Percentiles rank a stretch among this genome's conserved stretches.
Conservation (phyloP, 1,284 basidiomycete genomes). For the Leccinum holopus region DNA sequence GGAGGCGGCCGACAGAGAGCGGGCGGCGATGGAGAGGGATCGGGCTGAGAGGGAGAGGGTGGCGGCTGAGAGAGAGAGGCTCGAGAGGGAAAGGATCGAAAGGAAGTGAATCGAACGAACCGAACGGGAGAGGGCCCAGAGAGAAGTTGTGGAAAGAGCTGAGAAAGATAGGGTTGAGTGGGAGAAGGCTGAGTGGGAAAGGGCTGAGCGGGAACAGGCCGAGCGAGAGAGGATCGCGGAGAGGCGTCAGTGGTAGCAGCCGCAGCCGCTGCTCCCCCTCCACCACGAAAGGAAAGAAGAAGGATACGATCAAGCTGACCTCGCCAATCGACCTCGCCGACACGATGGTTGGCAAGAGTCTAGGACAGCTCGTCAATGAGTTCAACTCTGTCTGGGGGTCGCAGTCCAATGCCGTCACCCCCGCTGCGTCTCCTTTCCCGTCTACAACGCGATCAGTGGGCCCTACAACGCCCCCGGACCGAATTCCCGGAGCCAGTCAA, state of each 20-base stretch:
- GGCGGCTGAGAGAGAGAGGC: constrained; percentile 12
- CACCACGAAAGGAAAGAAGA: too few relatives aligned
- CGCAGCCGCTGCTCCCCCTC: too few relatives aligned
- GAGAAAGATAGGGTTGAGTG: too few relatives aligned
- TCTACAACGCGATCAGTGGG: constrained; percentile 20
- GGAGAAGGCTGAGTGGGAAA: too few relatives aligned
- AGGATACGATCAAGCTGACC: too few relatives aligned
- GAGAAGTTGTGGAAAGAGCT: too few relatives aligned
- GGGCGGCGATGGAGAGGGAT: constrained; percentile 19
- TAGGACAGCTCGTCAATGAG: constrained; percentile 21
- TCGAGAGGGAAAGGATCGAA: constrained; percentile 1
- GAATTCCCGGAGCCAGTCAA: constrained; percentile 20
- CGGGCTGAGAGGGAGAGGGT: constrained; percentile 20
- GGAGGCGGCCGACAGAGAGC: constrained; percentile 22
- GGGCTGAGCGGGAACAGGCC: too few relatives aligned
- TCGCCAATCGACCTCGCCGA: too few relatives aligned
- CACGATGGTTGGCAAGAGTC: constrained; percentile 29
- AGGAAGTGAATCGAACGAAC: constrained; percentile 2
- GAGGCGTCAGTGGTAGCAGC: too few relatives aligned
- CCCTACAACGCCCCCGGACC: constrained; percentile 18
- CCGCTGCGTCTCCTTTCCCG: constrained; percentile 28
- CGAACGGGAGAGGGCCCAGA: background rate
- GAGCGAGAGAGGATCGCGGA: too few relatives aligned
- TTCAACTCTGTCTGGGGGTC: constrained; percentile 33
- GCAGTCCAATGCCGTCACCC: constrained; percentile 31